These are phyloP conservation scores for Juglanconis oblonga DNA, from an alignment of 2,329 filamentous ascomycete genomes.

Conservation along the genomic window DNA sequence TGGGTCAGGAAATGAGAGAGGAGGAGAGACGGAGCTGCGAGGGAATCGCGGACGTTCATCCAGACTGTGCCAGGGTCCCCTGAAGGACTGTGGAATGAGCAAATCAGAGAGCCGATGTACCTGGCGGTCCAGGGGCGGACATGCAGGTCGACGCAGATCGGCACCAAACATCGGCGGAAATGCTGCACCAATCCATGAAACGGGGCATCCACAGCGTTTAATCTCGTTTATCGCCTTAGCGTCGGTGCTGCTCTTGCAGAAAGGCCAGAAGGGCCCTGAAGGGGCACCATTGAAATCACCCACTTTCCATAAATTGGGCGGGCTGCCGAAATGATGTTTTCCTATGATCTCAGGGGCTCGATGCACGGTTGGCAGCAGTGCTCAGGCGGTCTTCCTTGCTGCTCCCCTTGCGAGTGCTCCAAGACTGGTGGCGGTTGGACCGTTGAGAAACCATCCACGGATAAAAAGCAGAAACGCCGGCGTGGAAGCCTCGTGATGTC, in stretches of 20 bases:
- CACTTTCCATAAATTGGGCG: conserved; percentile 18
- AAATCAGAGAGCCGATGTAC: conserved; percentile 17
- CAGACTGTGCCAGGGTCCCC: conserved; percentile 14
- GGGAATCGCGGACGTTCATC: conserved; percentile 15
- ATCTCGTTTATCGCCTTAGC: conserved; percentile 17
- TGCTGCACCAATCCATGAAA: conserved; percentile 12
- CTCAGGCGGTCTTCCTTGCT: neutral
- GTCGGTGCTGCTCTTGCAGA: conserved; percentile 13
- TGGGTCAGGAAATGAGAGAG: conserved; percentile 19
- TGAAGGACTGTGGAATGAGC: conserved; percentile 9
- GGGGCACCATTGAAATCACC: conserved; percentile 9
- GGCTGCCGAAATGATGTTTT: conserved; percentile 18
- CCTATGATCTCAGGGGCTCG: conserved; percentile 9
- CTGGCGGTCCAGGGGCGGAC: conserved; percentile 15
- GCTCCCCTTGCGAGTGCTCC: neutral
- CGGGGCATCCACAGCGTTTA: conserved; percentile 12
- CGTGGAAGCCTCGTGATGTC: neutral
- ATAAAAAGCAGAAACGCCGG: neutral
- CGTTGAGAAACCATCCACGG: neutral
- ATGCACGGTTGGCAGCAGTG: neutral
- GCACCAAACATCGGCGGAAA: conserved; percentile 13
- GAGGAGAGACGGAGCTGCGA: conserved; percentile 14
- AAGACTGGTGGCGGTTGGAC: neutral
- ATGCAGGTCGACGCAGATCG: conserved; percentile 5
- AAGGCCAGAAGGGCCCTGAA: neutral